Conservation (phyloP, 2,329 filamentous ascomycete genomes). For the Hortaea werneckii region DNA sequence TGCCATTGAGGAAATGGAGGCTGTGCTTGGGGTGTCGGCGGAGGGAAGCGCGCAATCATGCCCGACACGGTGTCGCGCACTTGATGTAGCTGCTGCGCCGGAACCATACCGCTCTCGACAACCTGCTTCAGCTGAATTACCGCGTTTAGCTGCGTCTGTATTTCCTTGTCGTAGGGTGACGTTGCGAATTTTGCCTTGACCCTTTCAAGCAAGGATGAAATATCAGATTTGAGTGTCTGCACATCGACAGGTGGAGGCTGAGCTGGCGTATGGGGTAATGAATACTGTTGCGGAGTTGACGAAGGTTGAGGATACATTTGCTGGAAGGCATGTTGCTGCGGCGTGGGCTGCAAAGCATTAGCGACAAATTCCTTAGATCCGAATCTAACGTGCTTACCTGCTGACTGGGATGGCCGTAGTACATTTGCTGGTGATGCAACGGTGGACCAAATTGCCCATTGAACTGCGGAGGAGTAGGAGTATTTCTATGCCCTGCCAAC, state of each 20-base stretch:
- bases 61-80: not conserved
- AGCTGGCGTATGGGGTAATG: conserved; percentile 10
- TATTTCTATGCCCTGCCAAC: conserved; percentile 54
- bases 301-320: conserved; percentile 9
- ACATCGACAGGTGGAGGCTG: conserved; percentile 15
- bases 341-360: conserved; percentile 6
- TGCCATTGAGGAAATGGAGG: conserved; percentile 14
- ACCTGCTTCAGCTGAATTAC: not conserved
- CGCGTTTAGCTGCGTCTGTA: conserved; percentile 47
- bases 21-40: conserved; percentile 13
- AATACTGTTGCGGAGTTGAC: conserved; percentile 12
- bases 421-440: conserved; percentile 24
- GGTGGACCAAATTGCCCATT: conserved; percentile 33
- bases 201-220: conserved; percentile 64
- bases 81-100: not conserved
- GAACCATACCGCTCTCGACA: not conserved
- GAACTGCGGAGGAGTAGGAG: conserved; percentile 58
- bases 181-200: conserved; percentile 65
- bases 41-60: not conserved
- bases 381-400: conserved; percentile 20
- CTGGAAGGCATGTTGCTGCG: conserved; percentile 2
- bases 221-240: conserved; percentile 70
- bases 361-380: not conserved
- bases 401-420: conserved; percentile 24
- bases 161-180: conserved; percentile 23